These are phyloP conservation scores for Mollisia scopiformis DNA, from an alignment of 2,329 filamentous ascomycete species.

Conservation along the genomic window DNA sequence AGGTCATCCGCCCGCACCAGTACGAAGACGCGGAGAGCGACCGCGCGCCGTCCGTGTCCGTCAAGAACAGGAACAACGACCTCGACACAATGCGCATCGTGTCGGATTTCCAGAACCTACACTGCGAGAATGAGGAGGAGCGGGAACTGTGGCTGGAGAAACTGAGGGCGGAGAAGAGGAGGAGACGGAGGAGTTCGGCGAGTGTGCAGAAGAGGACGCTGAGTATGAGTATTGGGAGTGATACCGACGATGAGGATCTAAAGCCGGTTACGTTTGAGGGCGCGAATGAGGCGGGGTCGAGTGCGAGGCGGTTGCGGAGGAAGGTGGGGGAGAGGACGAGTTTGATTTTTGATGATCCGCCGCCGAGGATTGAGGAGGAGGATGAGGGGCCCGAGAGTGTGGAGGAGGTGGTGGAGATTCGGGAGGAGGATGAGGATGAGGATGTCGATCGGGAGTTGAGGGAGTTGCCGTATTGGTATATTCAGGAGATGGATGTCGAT, in stretches of 20 bases:
- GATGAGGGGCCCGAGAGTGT: constrained; percentile 36
- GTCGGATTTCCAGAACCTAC: constrained; percentile 25
- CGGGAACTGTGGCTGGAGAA: constrained; percentile 31
- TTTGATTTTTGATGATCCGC: constrained; percentile 39
- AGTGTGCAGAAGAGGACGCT: constrained; percentile 37
- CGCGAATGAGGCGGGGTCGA: constrained; percentile 35
- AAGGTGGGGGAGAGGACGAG: constrained; percentile 36
- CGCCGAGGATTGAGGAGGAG: constrained; percentile 36
- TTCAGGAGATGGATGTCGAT: constrained; percentile 36
- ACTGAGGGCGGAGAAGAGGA: constrained; percentile 28
- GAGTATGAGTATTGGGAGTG: constrained; percentile 37
- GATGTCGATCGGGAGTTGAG: constrained; percentile 14
- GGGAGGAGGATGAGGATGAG: constrained; percentile 23
- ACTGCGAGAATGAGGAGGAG: constrained; percentile 25
- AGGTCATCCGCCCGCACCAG: constrained; percentile 34
- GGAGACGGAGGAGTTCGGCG: constrained; percentile 33
- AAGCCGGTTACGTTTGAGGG: constrained; percentile 32
- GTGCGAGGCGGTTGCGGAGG: constrained; percentile 36
- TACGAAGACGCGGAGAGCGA: constrained; percentile 39
- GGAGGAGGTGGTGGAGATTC: constrained; percentile 34
- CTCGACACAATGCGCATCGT: constrained; percentile 28
- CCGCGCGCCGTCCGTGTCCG: constrained; percentile 23
- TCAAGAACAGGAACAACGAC: constrained; percentile 18
- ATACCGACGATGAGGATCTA: constrained; percentile 39
- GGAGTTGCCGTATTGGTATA: constrained; percentile 34